Conservation (phyloP, 306 rosid genomes). For the Lotus japonicus region DNA sequence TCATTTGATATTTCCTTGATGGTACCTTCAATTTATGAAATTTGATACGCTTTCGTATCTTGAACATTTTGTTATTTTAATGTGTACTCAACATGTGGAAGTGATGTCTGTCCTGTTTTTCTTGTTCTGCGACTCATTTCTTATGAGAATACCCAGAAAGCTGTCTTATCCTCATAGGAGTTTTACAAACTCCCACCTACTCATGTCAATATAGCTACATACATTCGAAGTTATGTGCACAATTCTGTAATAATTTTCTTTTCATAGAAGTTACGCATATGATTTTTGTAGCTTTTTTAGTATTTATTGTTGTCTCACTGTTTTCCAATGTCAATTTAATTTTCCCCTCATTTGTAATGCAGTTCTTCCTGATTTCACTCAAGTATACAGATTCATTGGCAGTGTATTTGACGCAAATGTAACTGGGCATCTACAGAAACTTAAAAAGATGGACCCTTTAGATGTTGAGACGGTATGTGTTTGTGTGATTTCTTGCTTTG, state of each 20-base stretch:
- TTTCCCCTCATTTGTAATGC: conserved; percentile 26
- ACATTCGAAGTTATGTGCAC: too few relatives aligned
- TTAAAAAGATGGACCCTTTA: conserved; percentile 80
- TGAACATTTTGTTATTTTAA: neutral
- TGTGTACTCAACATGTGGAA: neutral
- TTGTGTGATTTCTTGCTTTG: neutral
- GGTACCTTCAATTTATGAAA: neutral
- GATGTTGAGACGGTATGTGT: conserved; percentile 84
- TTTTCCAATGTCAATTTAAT: neutral
- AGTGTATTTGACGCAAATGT: conserved; percentile 81
- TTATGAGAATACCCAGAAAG: too few relatives aligned
- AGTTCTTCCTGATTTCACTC: conserved; percentile 92
- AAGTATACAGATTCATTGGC: conserved; percentile 87
- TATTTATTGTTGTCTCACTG: neutral
- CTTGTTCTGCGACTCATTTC: too few relatives aligned
- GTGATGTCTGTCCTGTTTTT: too few relatives aligned
- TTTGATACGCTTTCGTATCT: neutral
- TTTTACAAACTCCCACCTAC: too few relatives aligned
- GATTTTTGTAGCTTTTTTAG: neutral
- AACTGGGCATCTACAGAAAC: conserved; percentile 71
- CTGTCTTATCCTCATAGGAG: too few relatives aligned
- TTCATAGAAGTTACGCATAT: neutral
- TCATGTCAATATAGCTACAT: too few relatives aligned
- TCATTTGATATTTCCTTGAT: neutral
- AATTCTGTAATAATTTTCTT: neutral